Evolutionary conservation across 345 rosid species (phyloP).

Genomic region (Gossypium rotundifolium): DNA sequence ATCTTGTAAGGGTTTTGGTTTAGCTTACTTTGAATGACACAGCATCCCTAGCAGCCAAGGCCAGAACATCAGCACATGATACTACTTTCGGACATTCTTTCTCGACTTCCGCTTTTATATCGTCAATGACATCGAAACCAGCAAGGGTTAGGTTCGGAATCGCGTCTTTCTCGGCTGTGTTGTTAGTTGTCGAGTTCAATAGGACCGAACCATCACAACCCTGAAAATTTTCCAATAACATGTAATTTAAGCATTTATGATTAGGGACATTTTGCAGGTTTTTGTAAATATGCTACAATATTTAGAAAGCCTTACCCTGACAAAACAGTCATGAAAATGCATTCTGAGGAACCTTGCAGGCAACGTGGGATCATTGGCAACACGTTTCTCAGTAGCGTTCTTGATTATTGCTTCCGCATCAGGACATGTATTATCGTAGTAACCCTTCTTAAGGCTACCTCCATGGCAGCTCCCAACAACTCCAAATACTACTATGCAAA

Average conservation of each 20-base stretch:
- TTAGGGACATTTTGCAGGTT: too few species aligned
- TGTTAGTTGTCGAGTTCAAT: slow-evolving; percentile 32
- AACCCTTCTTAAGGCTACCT: slow-evolving; percentile 25
- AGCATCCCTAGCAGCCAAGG: slow-evolving; percentile 54
- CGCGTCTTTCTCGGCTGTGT: slow-evolving; percentile 44
- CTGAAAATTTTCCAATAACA: slow-evolving; percentile 17
- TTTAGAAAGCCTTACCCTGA: slow-evolving; percentile 31
- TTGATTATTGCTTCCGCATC: slow-evolving; percentile 32
- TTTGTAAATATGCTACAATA: background rate
- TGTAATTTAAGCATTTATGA: background rate
- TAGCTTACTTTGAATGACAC: slow-evolving; percentile 42
- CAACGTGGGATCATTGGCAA: slow-evolving; percentile 19
- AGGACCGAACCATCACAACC: slow-evolving; percentile 71
- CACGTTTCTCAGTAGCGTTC: slow-evolving; percentile 28
- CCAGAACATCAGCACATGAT: slow-evolving; percentile 60
- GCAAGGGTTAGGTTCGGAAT: slow-evolving; percentile 42
- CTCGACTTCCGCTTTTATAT: slow-evolving; percentile 47
- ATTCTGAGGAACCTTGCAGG: slow-evolving; percentile 56
- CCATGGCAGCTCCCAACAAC: slow-evolving; percentile 25
- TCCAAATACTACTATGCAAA: slow-evolving; percentile 11
- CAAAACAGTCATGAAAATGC: slow-evolving; percentile 66
- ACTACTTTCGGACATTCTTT: slow-evolving; percentile 51
- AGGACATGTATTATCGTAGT: slow-evolving; percentile 31
- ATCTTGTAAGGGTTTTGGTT: too few species aligned
- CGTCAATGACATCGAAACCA: slow-evolving; percentile 52